phyloP scores from a whole-genome alignment of 148 eudicot genomes.

The Vaccinium darrowii region DNA sequence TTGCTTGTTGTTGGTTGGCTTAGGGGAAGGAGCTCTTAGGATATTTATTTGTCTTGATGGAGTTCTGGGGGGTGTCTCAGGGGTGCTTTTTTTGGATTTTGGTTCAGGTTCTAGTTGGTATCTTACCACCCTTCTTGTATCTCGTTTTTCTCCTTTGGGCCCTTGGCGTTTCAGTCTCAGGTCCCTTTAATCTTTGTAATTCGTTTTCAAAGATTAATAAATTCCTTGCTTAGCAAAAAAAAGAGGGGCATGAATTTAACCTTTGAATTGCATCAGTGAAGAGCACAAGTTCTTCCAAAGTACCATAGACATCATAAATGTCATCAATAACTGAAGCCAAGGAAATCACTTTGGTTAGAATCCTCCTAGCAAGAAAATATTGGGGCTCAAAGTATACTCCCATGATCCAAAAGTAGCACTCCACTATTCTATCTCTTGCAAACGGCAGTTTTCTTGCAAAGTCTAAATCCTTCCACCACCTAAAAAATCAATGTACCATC shows the following conservation, averaged over 20 bases:
- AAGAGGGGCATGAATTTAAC: constrained; percentile 5
- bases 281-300: constrained; percentile 28
- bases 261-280: constrained; percentile 42
- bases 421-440: constrained; percentile 46
- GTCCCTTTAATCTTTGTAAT: no score
- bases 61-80: no score
- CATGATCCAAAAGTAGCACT: constrained; percentile 38
- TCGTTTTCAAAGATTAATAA: no score
- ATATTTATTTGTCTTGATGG: no score
- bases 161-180: no score
- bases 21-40: no score
- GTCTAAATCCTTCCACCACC: constrained; percentile 52
- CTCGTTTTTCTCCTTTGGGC: no score
- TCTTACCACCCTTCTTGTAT: no score
- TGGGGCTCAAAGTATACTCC: constrained; percentile 37
- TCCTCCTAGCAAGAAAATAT: constrained; percentile 23
- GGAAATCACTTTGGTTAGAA: constrained; percentile 19
- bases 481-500: not conserved
- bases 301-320: constrained; percentile 40
- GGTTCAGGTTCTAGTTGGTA: no score
- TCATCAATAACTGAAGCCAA: constrained; percentile 38
- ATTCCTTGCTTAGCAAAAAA: not conserved
- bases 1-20: no score
- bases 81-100: no score
- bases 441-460: constrained; percentile 26